Evolutionary conservation across 1,284 basidiomycete genomes (phyloP).

Genomic region (Microbotryum violaceum): DNA sequence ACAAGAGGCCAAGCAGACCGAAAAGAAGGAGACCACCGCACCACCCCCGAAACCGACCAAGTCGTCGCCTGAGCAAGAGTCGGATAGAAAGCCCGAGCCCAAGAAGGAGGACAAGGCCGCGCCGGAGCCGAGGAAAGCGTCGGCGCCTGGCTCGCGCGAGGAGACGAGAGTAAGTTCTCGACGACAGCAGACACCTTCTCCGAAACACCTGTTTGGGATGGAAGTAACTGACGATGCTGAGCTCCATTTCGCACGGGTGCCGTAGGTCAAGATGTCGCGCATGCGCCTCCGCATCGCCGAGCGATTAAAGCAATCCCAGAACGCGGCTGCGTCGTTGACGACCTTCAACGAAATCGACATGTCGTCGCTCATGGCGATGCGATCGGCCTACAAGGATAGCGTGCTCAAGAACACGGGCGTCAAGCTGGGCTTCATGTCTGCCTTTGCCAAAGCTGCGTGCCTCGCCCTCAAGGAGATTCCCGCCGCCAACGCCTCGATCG

Average conservation of each 20-base stretch:
- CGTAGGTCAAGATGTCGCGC: slow-evolving; percentile 87
- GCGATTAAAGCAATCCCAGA: slow-evolving; percentile 96
- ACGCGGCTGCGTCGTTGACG: slow-evolving; percentile 90
- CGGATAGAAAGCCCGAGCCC: slow-evolving; percentile 29
- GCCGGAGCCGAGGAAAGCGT: slow-evolving; percentile 1
- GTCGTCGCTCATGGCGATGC: slow-evolving; percentile 89
- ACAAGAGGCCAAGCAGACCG: slow-evolving; percentile 33
- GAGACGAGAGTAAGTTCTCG: slow-evolving; percentile 67
- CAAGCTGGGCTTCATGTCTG: slow-evolving; percentile 98
- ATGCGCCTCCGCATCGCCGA: slow-evolving; percentile 97
- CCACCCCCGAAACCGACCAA: slow-evolving; percentile 69
- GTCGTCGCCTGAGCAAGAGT: slow-evolving; percentile 46
- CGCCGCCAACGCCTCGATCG: slow-evolving; percentile 89
- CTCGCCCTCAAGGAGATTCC: slow-evolving; percentile 89
- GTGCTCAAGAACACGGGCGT: slow-evolving; percentile 88
- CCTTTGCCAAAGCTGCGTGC: slow-evolving; percentile 80
- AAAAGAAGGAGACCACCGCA: slow-evolving; percentile 20
- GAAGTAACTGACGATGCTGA: slow-evolving; percentile 6
- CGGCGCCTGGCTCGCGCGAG: slow-evolving; percentile 48
- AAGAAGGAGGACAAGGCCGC: slow-evolving; percentile 36
- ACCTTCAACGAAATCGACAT: slow-evolving; percentile 99
- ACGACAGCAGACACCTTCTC: background rate
- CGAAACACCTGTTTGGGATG: background rate
- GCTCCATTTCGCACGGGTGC: background rate
- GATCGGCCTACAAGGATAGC: slow-evolving; percentile 89